These are phyloP conservation scores for Solanum etuberosum DNA, from an alignment of 257 asterid species.

Conservation along the genomic window DNA sequence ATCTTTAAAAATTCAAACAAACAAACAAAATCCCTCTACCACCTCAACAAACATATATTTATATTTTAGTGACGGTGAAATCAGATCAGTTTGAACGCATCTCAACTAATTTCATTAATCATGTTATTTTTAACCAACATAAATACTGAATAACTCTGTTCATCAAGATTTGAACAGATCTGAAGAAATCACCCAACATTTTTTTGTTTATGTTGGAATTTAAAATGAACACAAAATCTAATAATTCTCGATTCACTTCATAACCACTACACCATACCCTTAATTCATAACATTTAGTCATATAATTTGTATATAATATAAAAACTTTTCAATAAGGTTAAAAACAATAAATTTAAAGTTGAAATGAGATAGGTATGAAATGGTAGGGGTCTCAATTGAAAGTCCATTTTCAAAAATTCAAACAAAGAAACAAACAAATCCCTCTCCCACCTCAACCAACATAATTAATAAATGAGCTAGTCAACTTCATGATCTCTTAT, in stretches of 20 bases:
- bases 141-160: too few relatives aligned
- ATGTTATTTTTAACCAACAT: too few relatives aligned
- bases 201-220: neutral
- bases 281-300: neutral
- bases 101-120: too few relatives aligned
- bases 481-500: neutral
- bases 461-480: neutral
- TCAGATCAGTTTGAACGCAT: too few relatives aligned
- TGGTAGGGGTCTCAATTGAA: neutral
- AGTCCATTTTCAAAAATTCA: neutral
- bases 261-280: neutral
- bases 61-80: neutral
- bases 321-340: neutral
- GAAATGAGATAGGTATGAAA: neutral
- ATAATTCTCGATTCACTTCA: neutral
- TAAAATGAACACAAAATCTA: rapidly evolving
- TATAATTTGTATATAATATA: neutral
- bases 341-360: neutral
- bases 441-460: neutral
- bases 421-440: neutral
- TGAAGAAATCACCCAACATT: neutral
- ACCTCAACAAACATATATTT: neutral
- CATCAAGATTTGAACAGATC: neutral
- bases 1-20: neutral
- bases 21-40: neutral